These are phyloP conservation scores for Dimocarpus longan DNA, from an alignment of 345 rosid species.

Conservation along the genomic window DNA sequence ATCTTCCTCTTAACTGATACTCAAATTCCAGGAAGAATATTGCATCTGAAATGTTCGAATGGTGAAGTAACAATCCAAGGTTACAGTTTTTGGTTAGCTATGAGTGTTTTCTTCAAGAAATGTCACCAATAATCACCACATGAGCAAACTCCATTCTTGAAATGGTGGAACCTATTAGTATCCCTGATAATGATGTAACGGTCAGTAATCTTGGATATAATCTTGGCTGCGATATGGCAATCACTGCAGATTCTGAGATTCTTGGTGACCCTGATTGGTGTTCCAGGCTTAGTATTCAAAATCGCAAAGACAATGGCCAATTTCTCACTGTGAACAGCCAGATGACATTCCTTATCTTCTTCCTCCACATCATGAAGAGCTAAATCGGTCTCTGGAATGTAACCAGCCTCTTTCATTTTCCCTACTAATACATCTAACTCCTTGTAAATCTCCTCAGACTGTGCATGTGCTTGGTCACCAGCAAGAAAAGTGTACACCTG, in stretches of 20 bases:
- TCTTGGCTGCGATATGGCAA: slow-evolving; percentile 74
- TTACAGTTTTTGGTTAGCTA: background rate
- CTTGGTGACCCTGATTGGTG: slow-evolving; percentile 66
- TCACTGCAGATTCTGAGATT: slow-evolving; percentile 77
- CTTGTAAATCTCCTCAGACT: slow-evolving; percentile 45
- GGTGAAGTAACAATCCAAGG: no score
- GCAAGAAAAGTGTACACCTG: slow-evolving; percentile 61
- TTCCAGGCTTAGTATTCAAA: slow-evolving; percentile 45
- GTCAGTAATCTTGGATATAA: slow-evolving; percentile 58
- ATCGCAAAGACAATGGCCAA: slow-evolving; percentile 72
- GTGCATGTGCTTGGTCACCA: slow-evolving; percentile 60
- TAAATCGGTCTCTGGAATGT: slow-evolving; percentile 59
- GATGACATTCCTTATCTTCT: slow-evolving; percentile 77
- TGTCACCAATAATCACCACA: slow-evolving; percentile 76
- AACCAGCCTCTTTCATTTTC: slow-evolving; percentile 71
- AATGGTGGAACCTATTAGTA: slow-evolving; percentile 68
- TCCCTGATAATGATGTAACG: slow-evolving; percentile 67
- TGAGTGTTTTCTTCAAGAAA: background rate
- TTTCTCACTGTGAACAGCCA: slow-evolving; percentile 79
- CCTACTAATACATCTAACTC: slow-evolving; percentile 54
- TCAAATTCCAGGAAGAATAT: no score
- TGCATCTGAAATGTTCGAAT: no score
- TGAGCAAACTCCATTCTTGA: slow-evolving; percentile 59
- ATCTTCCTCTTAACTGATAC: no score
- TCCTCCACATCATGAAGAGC: slow-evolving; percentile 85